These are phyloP conservation scores for Nyssa sinensis DNA, from an alignment of 148 eudicot species.

Conservation along the genomic window DNA sequence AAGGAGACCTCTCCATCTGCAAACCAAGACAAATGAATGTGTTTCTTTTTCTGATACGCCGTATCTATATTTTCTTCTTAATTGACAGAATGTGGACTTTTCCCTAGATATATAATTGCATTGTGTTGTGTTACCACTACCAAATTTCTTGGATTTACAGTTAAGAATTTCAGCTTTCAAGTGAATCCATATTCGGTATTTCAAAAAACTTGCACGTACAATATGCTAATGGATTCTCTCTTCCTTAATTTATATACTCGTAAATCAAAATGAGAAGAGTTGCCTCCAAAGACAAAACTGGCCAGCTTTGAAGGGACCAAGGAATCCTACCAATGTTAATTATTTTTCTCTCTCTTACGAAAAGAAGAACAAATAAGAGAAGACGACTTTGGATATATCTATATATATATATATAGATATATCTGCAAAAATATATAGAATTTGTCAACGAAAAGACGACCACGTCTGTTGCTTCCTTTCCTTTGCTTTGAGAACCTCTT, in stretches of 20 bases:
- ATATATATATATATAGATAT: too few relatives aligned
- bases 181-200: neutral
- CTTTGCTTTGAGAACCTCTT: neutral
- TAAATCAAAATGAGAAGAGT: slow-evolving; percentile 20
- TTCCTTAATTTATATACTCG: neutral
- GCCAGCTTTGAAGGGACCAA: slow-evolving; percentile 40
- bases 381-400: slow-evolving; percentile 12
- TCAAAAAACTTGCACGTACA: neutral
- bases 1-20: too few relatives aligned
- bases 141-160: neutral
- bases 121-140: neutral
- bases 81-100: too few relatives aligned
- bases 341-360: neutral
- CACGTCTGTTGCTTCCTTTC: slow-evolving; percentile 19
- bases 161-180: neutral
- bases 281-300: slow-evolving; percentile 38
- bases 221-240: neutral
- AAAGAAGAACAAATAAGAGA: slow-evolving; percentile 10
- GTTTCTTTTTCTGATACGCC: too few relatives aligned
- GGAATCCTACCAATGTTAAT: slow-evolving; percentile 26
- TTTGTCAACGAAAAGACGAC: slow-evolving; percentile 7
- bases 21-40: too few relatives aligned
- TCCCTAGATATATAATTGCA: too few relatives aligned
- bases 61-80: too few relatives aligned
- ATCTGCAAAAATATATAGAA: neutral